Evolutionary conservation across 2,329 filamentous ascomycete genomes (phyloP).

Genomic region (Apiospora saccharicola): DNA sequence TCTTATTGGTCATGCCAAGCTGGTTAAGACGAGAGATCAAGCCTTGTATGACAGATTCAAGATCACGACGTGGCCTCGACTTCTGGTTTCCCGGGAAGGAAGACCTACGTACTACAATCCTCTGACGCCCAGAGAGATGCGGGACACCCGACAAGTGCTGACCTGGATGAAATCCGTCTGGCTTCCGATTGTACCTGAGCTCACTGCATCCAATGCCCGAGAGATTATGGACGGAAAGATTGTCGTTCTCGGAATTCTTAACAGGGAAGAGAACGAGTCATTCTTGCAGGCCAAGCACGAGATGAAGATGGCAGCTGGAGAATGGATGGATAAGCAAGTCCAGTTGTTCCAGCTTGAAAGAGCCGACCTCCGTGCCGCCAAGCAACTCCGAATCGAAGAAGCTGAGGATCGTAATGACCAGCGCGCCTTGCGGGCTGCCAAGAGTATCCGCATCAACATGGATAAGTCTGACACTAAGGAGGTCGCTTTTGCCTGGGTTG

Average conservation of each 20-base stretch:
- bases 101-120: constrained; percentile 90
- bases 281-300: constrained; percentile 83
- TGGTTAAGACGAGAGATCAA: constrained; percentile 89
- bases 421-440: constrained; percentile 83
- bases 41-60: constrained; percentile 84
- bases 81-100: constrained; percentile 88
- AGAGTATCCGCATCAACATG: constrained; percentile 91
- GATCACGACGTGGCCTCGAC: constrained; percentile 94
- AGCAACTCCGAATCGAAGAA: constrained; percentile 95
- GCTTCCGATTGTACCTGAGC: constrained; percentile 93
- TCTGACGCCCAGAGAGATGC: constrained; percentile 89
- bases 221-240: constrained; percentile 96
- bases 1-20: constrained; percentile 87
- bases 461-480: constrained; percentile 86
- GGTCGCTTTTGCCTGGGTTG: constrained; percentile 95
- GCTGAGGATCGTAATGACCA: constrained; percentile 93
- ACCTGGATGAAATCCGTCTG: constrained; percentile 97
- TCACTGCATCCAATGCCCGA: constrained; percentile 87
- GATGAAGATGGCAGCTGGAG: constrained; percentile 92
- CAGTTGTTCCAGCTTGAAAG: constrained; percentile 91
- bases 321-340: constrained; percentile 98
- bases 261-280: constrained; percentile 78
- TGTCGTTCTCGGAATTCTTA: constrained; percentile 91
- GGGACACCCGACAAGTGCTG: constrained; percentile 80
- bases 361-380: constrained; percentile 91